Evolutionary conservation across 108 stramenopile species (phyloP), one percentile per base, ranked within the genome.

Genomic region (Stephanodiscus triporus): DNA sequence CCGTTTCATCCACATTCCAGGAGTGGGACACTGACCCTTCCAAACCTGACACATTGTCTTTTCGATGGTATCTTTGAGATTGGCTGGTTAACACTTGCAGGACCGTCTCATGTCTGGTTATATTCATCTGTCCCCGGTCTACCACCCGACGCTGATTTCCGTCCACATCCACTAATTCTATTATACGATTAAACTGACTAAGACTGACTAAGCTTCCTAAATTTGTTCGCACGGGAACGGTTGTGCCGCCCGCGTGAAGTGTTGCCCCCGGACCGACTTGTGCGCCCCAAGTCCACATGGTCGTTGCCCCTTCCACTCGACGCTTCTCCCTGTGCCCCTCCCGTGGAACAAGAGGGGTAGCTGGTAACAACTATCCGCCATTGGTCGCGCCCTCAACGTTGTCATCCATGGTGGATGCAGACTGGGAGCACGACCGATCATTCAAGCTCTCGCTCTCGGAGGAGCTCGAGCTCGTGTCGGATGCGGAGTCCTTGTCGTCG

Each of bases 401-500:
- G 3, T 37, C 30, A 0, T 19, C 17, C 2, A 5, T 7, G 10
- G 14, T 32, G n/a, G 6, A 10, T 0, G 58, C 36, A 16, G n/a
- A 3, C 17, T 6, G 10, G 30, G n/a, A 29, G 58, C 30, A 7
- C 19, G 30, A 59, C 30, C n/a, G 16, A 17, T 36, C 30, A 34
- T 1, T 17, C 19, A n/a, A 59, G 30, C 30, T 13, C 19, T 13
- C 37, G 7, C 14, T 16, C 13, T 36, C 58, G 14, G 16, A 32
- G 6, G 30, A 59, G 23, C 14, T 16, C 11, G 14, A 11, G 11
- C 30, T 59, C 6, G 30, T 34, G 2, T 13, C 2, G 58, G 58
- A 59, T 59, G 58, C 58, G 58, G 58, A 59, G 58, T 59, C 58
- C 30, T 45, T 3, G 14, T 45, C 16, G 14, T 17, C 43, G 13